Base-by-base conservation (phyloP, 345 rosid genomes). In the Boechera stricta region DNA sequence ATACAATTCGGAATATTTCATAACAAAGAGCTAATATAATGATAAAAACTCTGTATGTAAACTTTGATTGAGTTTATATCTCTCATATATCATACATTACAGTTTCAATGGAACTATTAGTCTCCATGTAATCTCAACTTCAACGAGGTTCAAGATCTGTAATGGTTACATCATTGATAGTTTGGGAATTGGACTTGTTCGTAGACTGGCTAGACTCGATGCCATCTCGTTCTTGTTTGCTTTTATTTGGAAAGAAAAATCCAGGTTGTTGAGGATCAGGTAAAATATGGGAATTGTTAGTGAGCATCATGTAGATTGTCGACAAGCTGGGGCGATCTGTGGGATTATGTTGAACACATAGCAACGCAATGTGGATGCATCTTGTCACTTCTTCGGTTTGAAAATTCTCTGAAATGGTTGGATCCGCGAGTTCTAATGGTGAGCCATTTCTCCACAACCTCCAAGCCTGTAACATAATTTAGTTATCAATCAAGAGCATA, bases 381-480 rank as follows among this genome's bases (percentile, higher is more conserved):
- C n/a, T n/a, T 2, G 29, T 61, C 10, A 76, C 48, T 69, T 76
- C 75, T 26, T 28, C 59, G 8, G n/a, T 24, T 10, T 28, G 1
- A 28, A n/a, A 28, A 16, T 49, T 49, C 64, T 60, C 41, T 51
- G 35, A 51, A 31, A 69, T 76, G 48, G 64, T 26, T 0, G 69
- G 69, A 68, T 76, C 79, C 36, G 59, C 56, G 10, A 76, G 48
- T 9, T 68, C 79, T 18, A 76, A 42, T 49, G 79, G 69, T 3
- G 61, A 9, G 11, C 36, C 55, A 0, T 69, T 33, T 8, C 55
- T 59, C 75, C 79, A 76, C 21, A 70, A 38, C 66, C 58, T 70
- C 80, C 76, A 77, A 53, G 80, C 71, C 80, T 77, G 63, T 57
- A 71, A 54, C 67, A 67, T 5, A 53, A 15, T 66, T 56, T 26